Evolutionary conservation across 2,329 filamentous ascomycete species (phyloP).

Genomic region (Botryotinia convoluta): DNA sequence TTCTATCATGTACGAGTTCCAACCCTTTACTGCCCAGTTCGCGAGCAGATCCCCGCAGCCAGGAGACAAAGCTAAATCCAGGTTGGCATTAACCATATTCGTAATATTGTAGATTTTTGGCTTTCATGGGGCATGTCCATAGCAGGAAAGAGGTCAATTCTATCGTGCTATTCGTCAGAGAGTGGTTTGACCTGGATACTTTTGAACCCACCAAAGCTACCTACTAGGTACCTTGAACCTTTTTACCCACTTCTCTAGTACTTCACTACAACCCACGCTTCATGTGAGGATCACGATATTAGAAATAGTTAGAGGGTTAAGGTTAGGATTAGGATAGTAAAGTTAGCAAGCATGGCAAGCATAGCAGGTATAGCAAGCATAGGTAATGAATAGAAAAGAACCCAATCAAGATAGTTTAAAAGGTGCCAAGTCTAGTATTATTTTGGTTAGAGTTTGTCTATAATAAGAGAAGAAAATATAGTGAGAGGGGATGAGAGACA

Average conservation of each 20-base stretch:
- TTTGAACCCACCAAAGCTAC: constrained; percentile 8
- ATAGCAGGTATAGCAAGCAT: background rate
- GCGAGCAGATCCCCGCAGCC: constrained; percentile 1
- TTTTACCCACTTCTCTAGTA: background rate
- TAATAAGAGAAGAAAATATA: background rate
- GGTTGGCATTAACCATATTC: background rate
- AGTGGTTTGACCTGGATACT: background rate
- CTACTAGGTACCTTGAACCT: background rate
- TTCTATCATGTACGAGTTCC: background rate
- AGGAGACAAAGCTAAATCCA: background rate
- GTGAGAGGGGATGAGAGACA: background rate
- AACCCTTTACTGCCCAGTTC: background rate
- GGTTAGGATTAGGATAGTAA: background rate
- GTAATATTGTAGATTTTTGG: background rate
- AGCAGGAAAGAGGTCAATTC: background rate
- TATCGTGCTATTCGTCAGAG: background rate
- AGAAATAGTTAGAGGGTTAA: background rate
- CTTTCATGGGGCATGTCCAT: background rate
- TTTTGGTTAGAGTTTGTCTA: background rate
- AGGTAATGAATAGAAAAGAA: background rate
- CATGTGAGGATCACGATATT: background rate
- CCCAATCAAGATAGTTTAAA: background rate
- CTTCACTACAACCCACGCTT: background rate
- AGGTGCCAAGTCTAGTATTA: background rate
- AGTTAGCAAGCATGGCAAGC: background rate